phyloP scores from a whole-genome alignment of 805 yeast species.

The Komagataella populi region DNA sequence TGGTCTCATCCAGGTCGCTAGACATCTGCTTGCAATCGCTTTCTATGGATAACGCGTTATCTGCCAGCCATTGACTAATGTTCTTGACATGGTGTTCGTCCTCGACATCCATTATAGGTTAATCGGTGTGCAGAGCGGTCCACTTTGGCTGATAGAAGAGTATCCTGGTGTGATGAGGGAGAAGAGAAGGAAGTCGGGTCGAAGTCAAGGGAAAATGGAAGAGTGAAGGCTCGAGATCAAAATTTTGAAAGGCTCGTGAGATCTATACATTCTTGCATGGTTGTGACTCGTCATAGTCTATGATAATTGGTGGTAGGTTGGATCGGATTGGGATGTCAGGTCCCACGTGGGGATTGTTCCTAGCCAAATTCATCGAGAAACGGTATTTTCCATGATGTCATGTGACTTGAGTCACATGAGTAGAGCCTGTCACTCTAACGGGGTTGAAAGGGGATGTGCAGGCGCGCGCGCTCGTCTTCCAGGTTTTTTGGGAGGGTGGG shows the following conservation, averaged over 20 bases:
- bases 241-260: not conserved
- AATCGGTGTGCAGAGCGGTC: not conserved
- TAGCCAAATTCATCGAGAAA: not conserved
- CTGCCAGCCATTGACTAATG: not conserved
- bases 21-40: not conserved
- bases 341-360: not conserved
- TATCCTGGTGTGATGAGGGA: not conserved
- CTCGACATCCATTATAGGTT: not conserved
- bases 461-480: no score
- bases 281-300: not conserved
- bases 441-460: no score
- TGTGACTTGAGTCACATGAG: not conserved
- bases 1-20: not conserved
- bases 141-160: not conserved
- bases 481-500: no score
- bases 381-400: not conserved
- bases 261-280: not conserved
- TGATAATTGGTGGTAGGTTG: not conserved
- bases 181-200: not conserved
- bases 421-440: no score
- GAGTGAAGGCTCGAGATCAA: not conserved
- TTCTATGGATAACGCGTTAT: not conserved
- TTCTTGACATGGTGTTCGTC: not conserved
- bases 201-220: not conserved
- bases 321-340: not conserved